Base-by-base conservation (phyloP, 2,329 filamentous ascomycete genomes). In the Stylonectria norvegica region DNA sequence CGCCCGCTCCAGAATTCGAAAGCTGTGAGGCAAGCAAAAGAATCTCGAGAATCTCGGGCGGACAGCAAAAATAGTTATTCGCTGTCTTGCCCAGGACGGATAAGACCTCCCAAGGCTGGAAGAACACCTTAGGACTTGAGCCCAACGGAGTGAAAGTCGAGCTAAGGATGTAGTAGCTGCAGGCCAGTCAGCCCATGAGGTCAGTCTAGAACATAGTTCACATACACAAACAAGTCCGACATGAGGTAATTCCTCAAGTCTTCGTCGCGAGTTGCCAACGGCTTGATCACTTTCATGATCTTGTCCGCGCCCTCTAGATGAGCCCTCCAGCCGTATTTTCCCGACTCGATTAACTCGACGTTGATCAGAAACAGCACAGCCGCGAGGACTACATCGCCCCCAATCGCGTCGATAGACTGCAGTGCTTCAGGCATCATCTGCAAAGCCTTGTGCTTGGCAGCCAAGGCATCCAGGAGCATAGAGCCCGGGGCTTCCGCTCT, bases 341-440 rank as follows among this genome's bases (percentile, higher is more conserved):
- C 70, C 11, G 69, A 70, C 55, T 74, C 71, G 36, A 75, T 70
- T 34, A 75, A 58, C 56, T 76, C 69, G 35, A 75, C 61, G 45
- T 74, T 72, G 58, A 76, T 62, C 48, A 75, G 68, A 53, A 75
- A 73, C 14, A 73, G 59, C 3, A 71, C 68, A 0, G 71, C 67
- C 1, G 71, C 67, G 3, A 75, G 60, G 3, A 72, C 57, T 8
- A 70, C 62, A 31, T 70, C 68, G 11, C 61, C 61, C 11, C 62
- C 64, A 2, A 62, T 59, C 3, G 60, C 56, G 8, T 64, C 58
- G 8, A 70, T 57, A 14, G 64, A 54, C 36, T 64, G 59, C 16
- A 75, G 44, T 4, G 69, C 71, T 3, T 52, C 40, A 12, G 60
- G 63, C 49, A 74, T 64, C 34, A 71, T 60, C 2, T 58, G 57